phyloP scores from a whole-genome alignment of 2,329 filamentous ascomycete genomes.

The Colletotrichum sp. region DNA sequence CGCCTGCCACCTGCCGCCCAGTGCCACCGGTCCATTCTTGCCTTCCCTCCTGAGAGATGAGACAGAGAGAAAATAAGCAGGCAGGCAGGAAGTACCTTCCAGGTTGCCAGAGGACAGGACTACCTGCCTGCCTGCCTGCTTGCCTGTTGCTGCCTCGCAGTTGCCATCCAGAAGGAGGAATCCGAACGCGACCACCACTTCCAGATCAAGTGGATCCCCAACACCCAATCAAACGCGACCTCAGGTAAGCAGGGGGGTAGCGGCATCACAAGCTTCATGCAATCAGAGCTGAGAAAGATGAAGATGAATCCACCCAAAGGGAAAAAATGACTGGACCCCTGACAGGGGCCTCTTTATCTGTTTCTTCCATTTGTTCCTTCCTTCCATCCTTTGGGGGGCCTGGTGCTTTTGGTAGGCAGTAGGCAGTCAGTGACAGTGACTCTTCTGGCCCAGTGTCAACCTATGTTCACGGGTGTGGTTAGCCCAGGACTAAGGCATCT shows the following conservation, averaged over 20 bases:
- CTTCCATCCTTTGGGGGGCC: neutral
- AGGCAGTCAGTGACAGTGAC: neutral
- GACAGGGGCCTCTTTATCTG: neutral
- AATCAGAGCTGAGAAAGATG: neutral
- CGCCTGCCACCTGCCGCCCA: neutral
- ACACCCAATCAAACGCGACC: neutral
- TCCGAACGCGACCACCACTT: neutral
- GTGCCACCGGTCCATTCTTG: neutral
- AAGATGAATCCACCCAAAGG: neutral
- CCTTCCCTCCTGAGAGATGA: neutral
- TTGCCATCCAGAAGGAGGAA: neutral
- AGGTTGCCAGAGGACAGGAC: neutral
- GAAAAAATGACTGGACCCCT: neutral
- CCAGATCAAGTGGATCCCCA: neutral
- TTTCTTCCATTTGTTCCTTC: neutral
- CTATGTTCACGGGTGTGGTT: neutral
- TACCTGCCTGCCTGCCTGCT: neutral
- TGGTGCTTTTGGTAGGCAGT: neutral
- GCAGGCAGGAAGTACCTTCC: neutral
- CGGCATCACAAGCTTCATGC: slow-evolving; percentile 12
- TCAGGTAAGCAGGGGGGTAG: neutral
- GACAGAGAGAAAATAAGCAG: neutral
- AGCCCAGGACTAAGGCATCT: neutral
- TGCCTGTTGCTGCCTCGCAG: neutral
- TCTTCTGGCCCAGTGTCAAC: neutral